Evolutionary conservation across 2,329 filamentous ascomycete genomes (phyloP).

Genomic region (Dactylellina parvicollis): DNA sequence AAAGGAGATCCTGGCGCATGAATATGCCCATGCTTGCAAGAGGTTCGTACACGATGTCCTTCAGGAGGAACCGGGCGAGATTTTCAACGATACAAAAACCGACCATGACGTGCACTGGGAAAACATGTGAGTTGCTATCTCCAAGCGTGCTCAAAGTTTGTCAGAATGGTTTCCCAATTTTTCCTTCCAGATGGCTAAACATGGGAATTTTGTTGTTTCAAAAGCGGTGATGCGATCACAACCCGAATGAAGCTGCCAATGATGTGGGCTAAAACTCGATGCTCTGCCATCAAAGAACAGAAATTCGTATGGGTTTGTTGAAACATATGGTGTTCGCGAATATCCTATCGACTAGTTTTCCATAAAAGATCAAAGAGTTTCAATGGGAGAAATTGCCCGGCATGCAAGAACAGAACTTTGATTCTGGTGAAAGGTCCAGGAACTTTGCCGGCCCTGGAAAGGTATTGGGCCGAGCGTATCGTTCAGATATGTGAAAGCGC

Average conservation of each 20-base stretch:
- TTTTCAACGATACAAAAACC: too few relatives aligned
- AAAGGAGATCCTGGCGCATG: background rate
- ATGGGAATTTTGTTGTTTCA: too few relatives aligned
- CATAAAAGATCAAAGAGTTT: background rate
- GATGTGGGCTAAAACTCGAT: background rate
- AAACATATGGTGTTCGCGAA: background rate
- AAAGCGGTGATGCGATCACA: background rate
- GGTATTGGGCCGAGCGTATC: background rate
- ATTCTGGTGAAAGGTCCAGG: background rate
- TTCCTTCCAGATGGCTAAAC: too few relatives aligned
- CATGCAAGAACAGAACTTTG: background rate
- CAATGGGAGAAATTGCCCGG: background rate
- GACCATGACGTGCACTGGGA: too few relatives aligned
- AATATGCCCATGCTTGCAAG: background rate
- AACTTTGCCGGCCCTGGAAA: background rate
- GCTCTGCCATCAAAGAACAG: background rate
- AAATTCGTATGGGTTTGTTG: background rate
- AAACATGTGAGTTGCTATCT: too few relatives aligned
- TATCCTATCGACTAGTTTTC: background rate
- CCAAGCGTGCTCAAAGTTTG: too few relatives aligned
- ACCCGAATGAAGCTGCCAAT: background rate
- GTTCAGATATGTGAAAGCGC: background rate
- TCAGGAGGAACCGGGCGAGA: too few relatives aligned
- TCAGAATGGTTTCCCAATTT: too few relatives aligned
- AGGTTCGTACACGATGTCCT: too few relatives aligned